A percentile compares a stretch with the other conserved stretches of the same genome.
Evolutionary conservation across 305 asterid species (phyloP).

Genomic region (Fraxinus xanthoxyloides): DNA sequence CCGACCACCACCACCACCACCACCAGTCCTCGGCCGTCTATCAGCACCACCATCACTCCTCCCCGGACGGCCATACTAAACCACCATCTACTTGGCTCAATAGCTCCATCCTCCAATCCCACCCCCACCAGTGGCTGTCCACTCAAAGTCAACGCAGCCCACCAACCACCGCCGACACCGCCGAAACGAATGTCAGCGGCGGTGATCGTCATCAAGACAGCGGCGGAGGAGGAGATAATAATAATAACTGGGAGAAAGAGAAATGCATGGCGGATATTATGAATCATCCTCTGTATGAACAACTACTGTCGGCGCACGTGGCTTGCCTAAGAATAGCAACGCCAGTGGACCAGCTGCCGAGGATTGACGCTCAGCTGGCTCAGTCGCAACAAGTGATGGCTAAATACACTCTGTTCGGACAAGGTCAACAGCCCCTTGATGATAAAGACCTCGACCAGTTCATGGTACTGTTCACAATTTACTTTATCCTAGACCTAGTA

Average conservation of each 20-base stretch:
- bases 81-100: slow-evolving; percentile 36
- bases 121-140: slow-evolving; percentile 50
- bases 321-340: slow-evolving; percentile 77
- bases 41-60: slow-evolving; percentile 29
- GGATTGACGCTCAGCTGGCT: slow-evolving; percentile 71
- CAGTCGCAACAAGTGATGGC: slow-evolving; percentile 68
- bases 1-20: slow-evolving; percentile 32
- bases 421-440: slow-evolving; percentile 50
- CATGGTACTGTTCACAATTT: slow-evolving; percentile 47
- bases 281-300: slow-evolving; percentile 65
- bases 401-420: slow-evolving; percentile 58
- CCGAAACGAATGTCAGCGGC: slow-evolving; percentile 23
- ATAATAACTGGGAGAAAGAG: slow-evolving; percentile 51
- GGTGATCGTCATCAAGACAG: slow-evolving; percentile 29
- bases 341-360: slow-evolving; percentile 76
- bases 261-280: slow-evolving; percentile 72
- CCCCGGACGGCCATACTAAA: slow-evolving; percentile 1
- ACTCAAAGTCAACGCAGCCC: slow-evolving; percentile 41
- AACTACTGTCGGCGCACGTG: slow-evolving; percentile 76
- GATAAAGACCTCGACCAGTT: slow-evolving; percentile 76
- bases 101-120: slow-evolving; percentile 21
- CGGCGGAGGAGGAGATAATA: slow-evolving; percentile 27
- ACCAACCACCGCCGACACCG: slow-evolving; percentile 8
- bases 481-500: background rate
- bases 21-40: slow-evolving; percentile 27